phyloP scores from a whole-genome alignment of 2,329 filamentous ascomycete species.

The Fusarium hostae region DNA sequence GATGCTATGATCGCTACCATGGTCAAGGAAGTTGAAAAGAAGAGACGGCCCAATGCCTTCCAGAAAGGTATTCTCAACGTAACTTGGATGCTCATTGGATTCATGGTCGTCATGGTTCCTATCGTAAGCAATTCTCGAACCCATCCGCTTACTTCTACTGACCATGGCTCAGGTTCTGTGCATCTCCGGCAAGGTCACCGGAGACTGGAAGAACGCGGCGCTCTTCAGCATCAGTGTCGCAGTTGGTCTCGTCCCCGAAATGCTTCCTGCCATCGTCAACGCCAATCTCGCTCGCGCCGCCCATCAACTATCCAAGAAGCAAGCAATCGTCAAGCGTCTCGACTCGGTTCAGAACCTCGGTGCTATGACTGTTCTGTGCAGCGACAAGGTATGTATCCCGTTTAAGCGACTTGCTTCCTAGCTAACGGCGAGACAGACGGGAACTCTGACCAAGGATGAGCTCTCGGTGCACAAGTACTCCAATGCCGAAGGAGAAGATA shows the following conservation, averaged over 20 bases:
- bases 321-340: not conserved
- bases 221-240: conserved; percentile 2
- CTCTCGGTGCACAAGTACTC: not conserved
- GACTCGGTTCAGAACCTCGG: conserved; percentile 1
- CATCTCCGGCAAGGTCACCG: not conserved
- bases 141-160: rapidly evolving
- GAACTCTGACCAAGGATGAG: not conserved
- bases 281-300: conserved; percentile 2
- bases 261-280: conserved; percentile 6
- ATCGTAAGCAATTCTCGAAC: not conserved
- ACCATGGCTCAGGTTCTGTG: not conserved
- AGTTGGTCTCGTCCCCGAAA: not conserved
- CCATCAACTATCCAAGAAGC: not conserved
- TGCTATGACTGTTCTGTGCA: not conserved
- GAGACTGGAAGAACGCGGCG: not conserved
- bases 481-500: not conserved
- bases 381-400: not conserved
- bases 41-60: not conserved
- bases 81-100: not conserved
- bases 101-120: conserved; percentile 4
- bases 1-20: not conserved
- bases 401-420: rapidly evolving
- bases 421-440: rapidly evolving
- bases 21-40: conserved; percentile 4
- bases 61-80: not conserved